Percentiles rank a stretch among this genome's conserved stretches.
phyloP scores from a whole-genome alignment of 495 filamentous ascomycete genomes.

The Alectoria sarmentosa region DNA sequence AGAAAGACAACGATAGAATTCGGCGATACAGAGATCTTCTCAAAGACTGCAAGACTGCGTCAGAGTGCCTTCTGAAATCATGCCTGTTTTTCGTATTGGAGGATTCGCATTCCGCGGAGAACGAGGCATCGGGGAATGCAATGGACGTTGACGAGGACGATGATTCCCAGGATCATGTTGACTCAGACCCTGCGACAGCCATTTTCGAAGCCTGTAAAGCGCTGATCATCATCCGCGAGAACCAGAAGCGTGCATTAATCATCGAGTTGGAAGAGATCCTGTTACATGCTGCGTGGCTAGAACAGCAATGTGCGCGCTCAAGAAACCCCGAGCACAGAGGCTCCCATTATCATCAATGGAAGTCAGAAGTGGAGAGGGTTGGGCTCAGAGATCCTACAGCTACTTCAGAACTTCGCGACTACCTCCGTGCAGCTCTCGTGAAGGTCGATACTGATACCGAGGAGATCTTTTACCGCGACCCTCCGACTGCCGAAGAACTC shows the following conservation, averaged over 20 bases:
- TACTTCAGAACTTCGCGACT: background rate
- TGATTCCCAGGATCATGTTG: too few species aligned
- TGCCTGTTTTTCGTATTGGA: background rate
- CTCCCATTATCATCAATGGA: background rate
- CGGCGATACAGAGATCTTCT: background rate
- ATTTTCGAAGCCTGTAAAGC: background rate
- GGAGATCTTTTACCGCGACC: background rate
- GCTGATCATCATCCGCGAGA: background rate
- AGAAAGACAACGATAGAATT: background rate
- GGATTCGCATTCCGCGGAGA: background rate
- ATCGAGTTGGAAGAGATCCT: background rate
- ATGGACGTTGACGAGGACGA: background rate
- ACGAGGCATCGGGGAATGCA: background rate
- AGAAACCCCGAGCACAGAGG: background rate
- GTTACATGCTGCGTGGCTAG: background rate
- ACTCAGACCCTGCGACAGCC: background rate
- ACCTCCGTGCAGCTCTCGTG: background rate
- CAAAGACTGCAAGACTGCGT: background rate
- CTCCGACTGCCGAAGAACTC: background rate
- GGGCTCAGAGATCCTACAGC: background rate
- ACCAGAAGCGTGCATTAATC: background rate
- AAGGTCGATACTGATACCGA: background rate
- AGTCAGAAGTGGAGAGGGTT: background rate
- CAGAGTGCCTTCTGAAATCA: background rate
- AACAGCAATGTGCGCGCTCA: background rate